Conservation (phyloP, 352 stramenopile genomes). For the Pythium biforme region DNA sequence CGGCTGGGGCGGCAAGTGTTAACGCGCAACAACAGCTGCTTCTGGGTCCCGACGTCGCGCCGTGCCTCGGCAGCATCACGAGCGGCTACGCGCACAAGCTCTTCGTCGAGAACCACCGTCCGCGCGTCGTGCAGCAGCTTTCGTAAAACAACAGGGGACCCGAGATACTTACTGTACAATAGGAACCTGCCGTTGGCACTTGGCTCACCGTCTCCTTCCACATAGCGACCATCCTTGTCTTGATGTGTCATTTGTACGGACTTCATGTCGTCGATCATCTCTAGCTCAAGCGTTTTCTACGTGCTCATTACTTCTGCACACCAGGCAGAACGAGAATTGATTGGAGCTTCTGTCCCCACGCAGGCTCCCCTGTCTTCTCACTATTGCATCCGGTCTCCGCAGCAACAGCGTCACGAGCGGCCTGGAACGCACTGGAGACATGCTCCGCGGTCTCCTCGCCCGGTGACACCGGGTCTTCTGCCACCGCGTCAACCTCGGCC, state of each 20-base stretch:
- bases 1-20: slow-evolving; percentile 55
- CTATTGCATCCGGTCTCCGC: background rate
- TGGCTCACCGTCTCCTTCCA: no score
- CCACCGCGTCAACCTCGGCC: background rate
- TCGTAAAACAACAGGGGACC: background rate
- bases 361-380: background rate
- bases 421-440: background rate
- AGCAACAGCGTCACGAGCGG: background rate
- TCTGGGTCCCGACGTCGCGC: slow-evolving; percentile 48
- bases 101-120: slow-evolving; percentile 50
- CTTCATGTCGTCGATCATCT: background rate
- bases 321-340: background rate
- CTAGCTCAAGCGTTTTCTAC: no score
- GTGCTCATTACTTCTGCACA: background rate
- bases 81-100: slow-evolving; percentile 46
- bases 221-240: no score
- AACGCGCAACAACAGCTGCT: slow-evolving; percentile 42
- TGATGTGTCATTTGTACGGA: no score
- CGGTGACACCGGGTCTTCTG: background rate
- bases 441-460: background rate
- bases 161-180: background rate
- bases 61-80: slow-evolving; percentile 39
- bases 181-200: no score
- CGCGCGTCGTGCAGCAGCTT: slow-evolving; percentile 1
- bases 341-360: background rate